Conservation (phyloP, 257 asterid species). For the Lycium ferocissimum region DNA sequence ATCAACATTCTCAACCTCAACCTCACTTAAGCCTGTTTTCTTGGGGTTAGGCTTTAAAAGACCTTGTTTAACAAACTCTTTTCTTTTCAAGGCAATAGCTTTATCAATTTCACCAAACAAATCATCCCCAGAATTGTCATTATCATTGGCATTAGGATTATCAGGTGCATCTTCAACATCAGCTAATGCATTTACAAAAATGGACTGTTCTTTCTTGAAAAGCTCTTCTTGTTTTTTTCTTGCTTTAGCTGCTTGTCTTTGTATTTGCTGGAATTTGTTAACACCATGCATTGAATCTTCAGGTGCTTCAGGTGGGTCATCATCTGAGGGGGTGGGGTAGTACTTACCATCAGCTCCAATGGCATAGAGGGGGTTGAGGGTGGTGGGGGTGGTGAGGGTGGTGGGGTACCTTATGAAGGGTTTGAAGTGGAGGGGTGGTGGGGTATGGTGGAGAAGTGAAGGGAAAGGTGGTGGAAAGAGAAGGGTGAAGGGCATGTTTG, state of each 20-base stretch:
- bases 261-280: constrained; percentile 84
- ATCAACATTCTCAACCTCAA: constrained; percentile 50
- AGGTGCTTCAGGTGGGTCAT: constrained; percentile 95
- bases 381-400: constrained; percentile 43
- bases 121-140: constrained; percentile 71
- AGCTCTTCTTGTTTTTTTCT: constrained; percentile 72
- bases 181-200: constrained; percentile 72
- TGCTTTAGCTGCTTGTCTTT: constrained; percentile 79
- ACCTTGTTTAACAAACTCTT: constrained; percentile 85
- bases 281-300: constrained; percentile 99
- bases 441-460: constrained; percentile 46
- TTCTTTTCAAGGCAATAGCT: constrained; percentile 85
- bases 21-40: constrained; percentile 35
- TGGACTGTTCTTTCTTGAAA: constrained; percentile 65
- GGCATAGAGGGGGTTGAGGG: constrained; percentile 59
- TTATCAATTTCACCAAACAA: constrained; percentile 92
- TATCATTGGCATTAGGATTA: constrained; percentile 21
- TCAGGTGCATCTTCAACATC: constrained; percentile 69
- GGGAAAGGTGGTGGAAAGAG: constrained; percentile 27
- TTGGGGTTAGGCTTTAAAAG: constrained; percentile 60
- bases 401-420: constrained; percentile 32
- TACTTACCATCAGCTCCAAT: constrained; percentile 79
- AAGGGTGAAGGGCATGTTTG: constrained; percentile 30
- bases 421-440: constrained; percentile 42
- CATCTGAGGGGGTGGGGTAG: constrained; percentile 83